Conservation (phyloP, 2,329 filamentous ascomycete species). For the Talaromyces sp. region DNA sequence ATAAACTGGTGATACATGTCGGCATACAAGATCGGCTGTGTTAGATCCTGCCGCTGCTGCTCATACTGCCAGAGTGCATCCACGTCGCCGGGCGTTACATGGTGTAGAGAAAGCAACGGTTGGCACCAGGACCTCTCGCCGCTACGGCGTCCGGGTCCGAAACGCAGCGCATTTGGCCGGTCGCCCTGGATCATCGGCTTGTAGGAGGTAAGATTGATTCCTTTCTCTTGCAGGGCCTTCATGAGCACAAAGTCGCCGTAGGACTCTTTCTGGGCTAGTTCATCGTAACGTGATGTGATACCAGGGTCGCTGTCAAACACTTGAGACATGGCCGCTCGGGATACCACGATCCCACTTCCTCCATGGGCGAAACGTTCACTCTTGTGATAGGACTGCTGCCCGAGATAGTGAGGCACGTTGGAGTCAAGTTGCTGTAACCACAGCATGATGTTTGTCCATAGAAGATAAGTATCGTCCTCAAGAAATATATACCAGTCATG, state of each 20-base stretch:
- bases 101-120: constrained; percentile 54
- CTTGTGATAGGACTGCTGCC: constrained; percentile 43
- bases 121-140: constrained; percentile 49
- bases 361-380: constrained; percentile 50
- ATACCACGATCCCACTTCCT: constrained; percentile 49
- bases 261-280: constrained; percentile 36
- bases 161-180: constrained; percentile 49
- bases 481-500: constrained; percentile 58
- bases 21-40: constrained; percentile 39
- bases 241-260: constrained; percentile 52
- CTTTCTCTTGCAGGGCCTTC: constrained; percentile 45
- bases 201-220: constrained; percentile 35
- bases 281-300: constrained; percentile 46
- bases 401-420: constrained; percentile 44
- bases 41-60: constrained; percentile 33
- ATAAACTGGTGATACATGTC: constrained; percentile 50
- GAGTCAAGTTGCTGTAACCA: constrained; percentile 46
- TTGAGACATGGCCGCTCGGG: constrained; percentile 47
- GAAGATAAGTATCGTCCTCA: constrained; percentile 55
- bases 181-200: constrained; percentile 55
- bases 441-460: constrained; percentile 48
- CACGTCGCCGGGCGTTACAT: constrained; percentile 50
- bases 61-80: constrained; percentile 50
- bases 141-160: constrained; percentile 17
- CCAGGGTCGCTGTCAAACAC: constrained; percentile 41